Evolutionary conservation across 2,329 filamentous ascomycete genomes (phyloP).

Genomic region (Capronia coronata): DNA sequence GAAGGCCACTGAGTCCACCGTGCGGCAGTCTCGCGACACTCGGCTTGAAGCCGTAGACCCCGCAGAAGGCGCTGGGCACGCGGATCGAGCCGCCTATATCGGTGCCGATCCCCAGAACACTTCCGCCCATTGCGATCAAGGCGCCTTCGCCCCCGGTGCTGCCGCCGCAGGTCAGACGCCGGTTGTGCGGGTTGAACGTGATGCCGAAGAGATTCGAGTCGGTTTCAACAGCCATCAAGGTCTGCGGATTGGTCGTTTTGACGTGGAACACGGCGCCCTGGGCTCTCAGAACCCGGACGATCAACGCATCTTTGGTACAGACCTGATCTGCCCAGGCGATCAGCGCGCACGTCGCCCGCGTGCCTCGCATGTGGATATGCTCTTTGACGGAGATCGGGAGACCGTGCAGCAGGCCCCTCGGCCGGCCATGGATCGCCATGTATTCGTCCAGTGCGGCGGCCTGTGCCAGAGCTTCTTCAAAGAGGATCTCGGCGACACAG

Average conservation of each 20-base stretch:
- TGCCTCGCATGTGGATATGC: constrained; percentile 25
- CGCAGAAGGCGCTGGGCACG: constrained; percentile 43
- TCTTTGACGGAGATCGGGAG: constrained; percentile 47
- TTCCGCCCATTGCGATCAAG: constrained; percentile 47
- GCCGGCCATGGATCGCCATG: constrained; percentile 32
- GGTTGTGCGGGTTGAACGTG: constrained; percentile 51
- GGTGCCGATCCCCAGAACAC: constrained; percentile 48
- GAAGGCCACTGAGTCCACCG: constrained; percentile 7
- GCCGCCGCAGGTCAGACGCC: constrained; percentile 45
- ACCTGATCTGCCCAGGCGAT: constrained; percentile 28
- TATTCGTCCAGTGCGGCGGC: constrained; percentile 46
- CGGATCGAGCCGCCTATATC: constrained; percentile 44
- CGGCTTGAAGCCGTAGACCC: constrained; percentile 47
- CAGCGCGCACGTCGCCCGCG: constrained; percentile 27
- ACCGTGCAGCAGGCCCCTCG: constrained; percentile 50
- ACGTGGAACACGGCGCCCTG: constrained; percentile 31
- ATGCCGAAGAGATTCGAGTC: constrained; percentile 30
- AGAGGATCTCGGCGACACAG: constrained; percentile 49
- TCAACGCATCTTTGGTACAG: constrained; percentile 25
- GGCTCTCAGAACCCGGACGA: constrained; percentile 28
- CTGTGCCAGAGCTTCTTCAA: constrained; percentile 42
- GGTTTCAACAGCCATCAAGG: constrained; percentile 31
- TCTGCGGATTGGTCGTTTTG: constrained; percentile 31
- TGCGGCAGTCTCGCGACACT: constrained; percentile 27
- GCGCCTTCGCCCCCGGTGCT: constrained; percentile 54